Evolutionary conservation across 108 stramenopile genomes (phyloP).

Genomic region (Skeletonema potamos): DNA sequence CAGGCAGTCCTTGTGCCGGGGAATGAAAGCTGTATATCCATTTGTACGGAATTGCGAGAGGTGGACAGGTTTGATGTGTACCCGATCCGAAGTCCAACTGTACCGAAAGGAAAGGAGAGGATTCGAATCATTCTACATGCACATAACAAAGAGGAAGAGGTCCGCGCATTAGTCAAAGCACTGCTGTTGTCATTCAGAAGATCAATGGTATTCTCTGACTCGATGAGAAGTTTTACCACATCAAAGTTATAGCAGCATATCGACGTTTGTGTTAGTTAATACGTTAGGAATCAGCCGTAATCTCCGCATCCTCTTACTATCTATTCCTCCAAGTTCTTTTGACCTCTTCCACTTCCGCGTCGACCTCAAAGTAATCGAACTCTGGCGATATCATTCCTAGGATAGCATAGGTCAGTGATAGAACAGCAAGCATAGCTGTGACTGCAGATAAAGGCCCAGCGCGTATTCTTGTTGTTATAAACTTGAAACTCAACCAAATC

Average conservation of each 20-base stretch:
- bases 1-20: slow-evolving; percentile 94
- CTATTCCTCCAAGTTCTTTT: not conserved
- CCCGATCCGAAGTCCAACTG: slow-evolving; percentile 94
- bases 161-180: slow-evolving; percentile 48
- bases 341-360: slow-evolving; percentile 12
- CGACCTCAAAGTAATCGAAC: slow-evolving; percentile 32
- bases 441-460: slow-evolving; percentile 37
- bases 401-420: slow-evolving; percentile 27
- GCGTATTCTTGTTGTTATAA: slow-evolving; percentile 14
- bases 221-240: not conserved
- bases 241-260: not conserved
- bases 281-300: not conserved
- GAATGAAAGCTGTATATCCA: slow-evolving; percentile 61
- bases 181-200: slow-evolving; percentile 20
- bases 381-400: slow-evolving; percentile 31
- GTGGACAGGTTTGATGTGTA: slow-evolving; percentile 74
- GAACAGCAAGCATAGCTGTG: slow-evolving; percentile 26
- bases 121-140: slow-evolving; percentile 90
- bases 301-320: not conserved
- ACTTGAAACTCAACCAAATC: slow-evolving; percentile 18
- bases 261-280: not conserved
- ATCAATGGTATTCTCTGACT: not conserved
- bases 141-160: slow-evolving; percentile 81
- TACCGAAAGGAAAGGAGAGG: slow-evolving; percentile 90
- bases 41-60: slow-evolving; percentile 57